Evolutionary conservation across 805 yeast species (phyloP).

Genomic region (Myxozyma sirexii): DNA sequence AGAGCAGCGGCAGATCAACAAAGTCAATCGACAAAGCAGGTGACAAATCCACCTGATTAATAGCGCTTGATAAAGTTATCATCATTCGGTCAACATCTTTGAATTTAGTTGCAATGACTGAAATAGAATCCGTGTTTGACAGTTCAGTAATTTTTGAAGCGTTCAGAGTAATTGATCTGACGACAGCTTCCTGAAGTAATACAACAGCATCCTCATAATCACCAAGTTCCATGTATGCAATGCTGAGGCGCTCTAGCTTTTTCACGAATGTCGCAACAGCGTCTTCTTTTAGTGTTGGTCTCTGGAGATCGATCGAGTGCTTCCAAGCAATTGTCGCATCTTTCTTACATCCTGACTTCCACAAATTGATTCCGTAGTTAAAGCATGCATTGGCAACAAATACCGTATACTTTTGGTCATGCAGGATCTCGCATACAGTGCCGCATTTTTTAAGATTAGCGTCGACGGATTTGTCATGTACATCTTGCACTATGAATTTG

Average conservation of each 20-base stretch:
- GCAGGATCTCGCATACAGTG: constrained; percentile 4
- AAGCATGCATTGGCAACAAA: constrained; percentile 21
- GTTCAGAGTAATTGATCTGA: background rate
- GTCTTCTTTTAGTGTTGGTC: background rate
- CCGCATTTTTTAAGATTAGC: constrained; percentile 5
- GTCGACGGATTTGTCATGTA: background rate
- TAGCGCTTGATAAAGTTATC: background rate
- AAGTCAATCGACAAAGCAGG: background rate
- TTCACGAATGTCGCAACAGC: background rate
- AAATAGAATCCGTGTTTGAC: background rate
- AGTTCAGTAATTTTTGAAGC: background rate
- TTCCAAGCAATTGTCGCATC: constrained; percentile 26
- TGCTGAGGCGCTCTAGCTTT: constrained; percentile 27
- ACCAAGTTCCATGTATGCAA: constrained; percentile 18
- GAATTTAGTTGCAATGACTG: background rate
- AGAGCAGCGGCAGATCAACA: background rate
- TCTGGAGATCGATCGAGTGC: constrained; percentile 11
- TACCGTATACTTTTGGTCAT: constrained; percentile 5
- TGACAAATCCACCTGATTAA: background rate
- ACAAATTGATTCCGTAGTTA: constrained; percentile 24
- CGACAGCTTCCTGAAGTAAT: constrained; percentile 2
- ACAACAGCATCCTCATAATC: constrained; percentile 3
- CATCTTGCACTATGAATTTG: constrained; percentile 1
- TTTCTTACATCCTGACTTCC: constrained; percentile 4
- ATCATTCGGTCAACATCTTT: constrained; percentile 10